Conservation (phyloP, 495 filamentous ascomycete genomes). For the Coniosporium apollinis region DNA sequence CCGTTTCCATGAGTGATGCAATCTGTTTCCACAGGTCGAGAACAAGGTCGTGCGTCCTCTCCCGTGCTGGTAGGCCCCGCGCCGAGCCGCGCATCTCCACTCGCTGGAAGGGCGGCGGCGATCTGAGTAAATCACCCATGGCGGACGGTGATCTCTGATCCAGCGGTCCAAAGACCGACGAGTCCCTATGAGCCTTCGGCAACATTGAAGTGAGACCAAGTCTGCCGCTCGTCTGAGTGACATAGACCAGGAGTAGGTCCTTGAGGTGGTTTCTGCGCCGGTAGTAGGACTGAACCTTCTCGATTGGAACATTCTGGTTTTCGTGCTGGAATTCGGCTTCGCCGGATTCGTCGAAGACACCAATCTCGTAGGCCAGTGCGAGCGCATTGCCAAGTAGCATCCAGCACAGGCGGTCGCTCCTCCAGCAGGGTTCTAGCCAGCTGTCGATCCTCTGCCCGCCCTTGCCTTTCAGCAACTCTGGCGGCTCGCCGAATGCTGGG, state of each 20-base stretch:
- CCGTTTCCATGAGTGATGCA: constrained; percentile 72
- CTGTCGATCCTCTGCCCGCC: constrained; percentile 64
- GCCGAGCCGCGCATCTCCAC: neutral
- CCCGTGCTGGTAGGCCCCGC: neutral
- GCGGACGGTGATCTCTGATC: no score
- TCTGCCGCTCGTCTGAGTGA: constrained; percentile 80
- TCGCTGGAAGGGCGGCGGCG: neutral
- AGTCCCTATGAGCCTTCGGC: constrained; percentile 28
- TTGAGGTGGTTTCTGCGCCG: constrained; percentile 68
- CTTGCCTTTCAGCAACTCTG: constrained; percentile 23
- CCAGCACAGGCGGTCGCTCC: constrained; percentile 96
- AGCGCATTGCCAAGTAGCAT: constrained; percentile 87
- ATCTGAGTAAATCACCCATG: constrained; percentile 7
- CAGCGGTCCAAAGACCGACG: constrained; percentile 5
- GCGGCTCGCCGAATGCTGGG: constrained; percentile 3
- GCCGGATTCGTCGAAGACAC: constrained; percentile 78
- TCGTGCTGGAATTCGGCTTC: constrained; percentile 23
- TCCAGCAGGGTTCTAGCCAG: constrained; percentile 92
- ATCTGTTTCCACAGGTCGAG: constrained; percentile 87
- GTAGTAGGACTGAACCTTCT: constrained; percentile 55
- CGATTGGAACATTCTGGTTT: constrained; percentile 15
- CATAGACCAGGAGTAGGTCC: constrained; percentile 70
- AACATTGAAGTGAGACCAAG: constrained; percentile 91
- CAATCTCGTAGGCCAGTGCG: constrained; percentile 80
- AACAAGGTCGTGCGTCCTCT: constrained; percentile 43